Evolutionary conservation across 768 basidiomycete genomes (phyloP), one percentile per base, ranked within the genome.

Genomic region (Boletus sensibilis): DNA sequence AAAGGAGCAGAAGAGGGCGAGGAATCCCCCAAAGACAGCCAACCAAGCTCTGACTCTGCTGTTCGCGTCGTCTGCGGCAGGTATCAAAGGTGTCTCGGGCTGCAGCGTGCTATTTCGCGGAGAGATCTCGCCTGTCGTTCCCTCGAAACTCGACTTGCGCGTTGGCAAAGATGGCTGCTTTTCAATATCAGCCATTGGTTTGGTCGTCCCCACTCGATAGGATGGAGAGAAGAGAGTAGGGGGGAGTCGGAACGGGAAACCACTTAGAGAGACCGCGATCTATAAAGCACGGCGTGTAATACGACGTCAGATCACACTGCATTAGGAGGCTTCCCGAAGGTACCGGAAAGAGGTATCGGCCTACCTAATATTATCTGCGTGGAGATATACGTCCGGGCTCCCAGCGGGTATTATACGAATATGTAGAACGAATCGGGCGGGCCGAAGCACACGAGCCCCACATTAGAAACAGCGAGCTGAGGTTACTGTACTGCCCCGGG

Each of bases 1-100:
- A 66, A 90, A 88, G 2, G 85, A 83, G 65, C 80, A 85, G 71
- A 87, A 83, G 9, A 89, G 74, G 9, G 83, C 82, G 27, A 87
- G 65, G 67, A 85, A 87, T 0, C 85, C 84, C 1, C 88, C 88
- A 40, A 82, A 65, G 37, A 89, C 81, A 2, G 82, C 78, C 16
- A 88, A 64, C 72, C 78, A 77, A 4, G 50, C 76, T 64, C 45
- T 72, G 23, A 38, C 38, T 42, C 69, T 68, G 37, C 0, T 38
- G 41, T 11, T 27, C n/a, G 11, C 10, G 41, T 55, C 51, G 43
- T 49, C 54, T 8, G 47, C 4, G 46, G 46, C 3, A 13, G 59
- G 38, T 46, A 73, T 60, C 38, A 61, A 39, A 0, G 60, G 63
- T 1, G 55, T 29, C 20, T 61, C 58, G 11, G 68, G 53, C 2